These are phyloP conservation scores for Fusarium sacchari DNA, from an alignment of 2,329 filamentous ascomycete genomes.

Conservation along the genomic window DNA sequence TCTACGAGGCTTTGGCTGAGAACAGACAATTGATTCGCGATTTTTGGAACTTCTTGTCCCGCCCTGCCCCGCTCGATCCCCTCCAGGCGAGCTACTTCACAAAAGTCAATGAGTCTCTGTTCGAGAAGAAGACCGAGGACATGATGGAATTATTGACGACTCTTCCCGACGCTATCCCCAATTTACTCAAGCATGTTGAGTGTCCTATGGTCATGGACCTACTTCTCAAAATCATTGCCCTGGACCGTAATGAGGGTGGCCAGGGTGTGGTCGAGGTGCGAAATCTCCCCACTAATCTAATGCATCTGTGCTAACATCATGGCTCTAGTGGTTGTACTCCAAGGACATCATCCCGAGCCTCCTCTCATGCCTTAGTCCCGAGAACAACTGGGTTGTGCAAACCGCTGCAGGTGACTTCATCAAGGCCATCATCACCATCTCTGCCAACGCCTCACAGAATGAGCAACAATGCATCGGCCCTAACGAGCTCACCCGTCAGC, in stretches of 20 bases:
- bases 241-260: conserved; percentile 91
- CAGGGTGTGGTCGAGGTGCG: conserved; percentile 88
- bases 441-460: conserved; percentile 96
- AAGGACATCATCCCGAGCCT: conserved; percentile 88
- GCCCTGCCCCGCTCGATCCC: conserved; percentile 86
- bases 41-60: conserved; percentile 92
- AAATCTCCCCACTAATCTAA: background rate
- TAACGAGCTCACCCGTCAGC: conserved; percentile 93
- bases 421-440: conserved; percentile 99
- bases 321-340: conserved; percentile 83
- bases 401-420: conserved; percentile 97
- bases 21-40: conserved; percentile 79
- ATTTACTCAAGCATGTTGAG: conserved; percentile 93
- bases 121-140: conserved; percentile 97
- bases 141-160: conserved; percentile 93
- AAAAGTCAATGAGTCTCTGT: conserved; percentile 96
- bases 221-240: conserved; percentile 92
- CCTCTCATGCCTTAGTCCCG: conserved; percentile 84
- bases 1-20: conserved; percentile 90
- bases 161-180: conserved; percentile 81
- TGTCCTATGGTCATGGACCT: conserved; percentile 99
- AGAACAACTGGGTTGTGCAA: conserved; percentile 89
- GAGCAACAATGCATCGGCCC: conserved; percentile 99
- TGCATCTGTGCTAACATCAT: conserved; percentile 33
- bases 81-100: conserved; percentile 98